phyloP scores from a whole-genome alignment of 108 stramenopile species.

The Fistulifera solaris region DNA sequence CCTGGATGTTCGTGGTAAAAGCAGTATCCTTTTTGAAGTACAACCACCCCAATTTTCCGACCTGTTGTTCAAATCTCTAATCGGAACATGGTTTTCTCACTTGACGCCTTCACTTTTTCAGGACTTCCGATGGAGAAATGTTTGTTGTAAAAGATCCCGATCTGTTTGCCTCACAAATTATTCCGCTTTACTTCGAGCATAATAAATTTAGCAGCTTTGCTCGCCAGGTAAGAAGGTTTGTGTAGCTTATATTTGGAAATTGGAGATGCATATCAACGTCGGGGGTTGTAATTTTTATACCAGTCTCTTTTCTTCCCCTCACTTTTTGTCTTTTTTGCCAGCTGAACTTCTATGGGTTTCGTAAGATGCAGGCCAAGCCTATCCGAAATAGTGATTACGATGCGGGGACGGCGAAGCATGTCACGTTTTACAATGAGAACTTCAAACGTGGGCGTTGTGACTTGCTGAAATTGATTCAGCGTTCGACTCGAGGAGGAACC shows the following conservation, averaged over 20 bases:
- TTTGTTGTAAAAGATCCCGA: slow-evolving; percentile 84
- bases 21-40: neutral
- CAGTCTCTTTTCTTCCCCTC: slow-evolving; percentile 17
- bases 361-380: slow-evolving; percentile 84
- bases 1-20: slow-evolving; percentile 9
- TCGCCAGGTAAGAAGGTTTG: slow-evolving; percentile 4
- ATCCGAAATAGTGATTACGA: slow-evolving; percentile 78
- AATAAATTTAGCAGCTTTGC: slow-evolving; percentile 62
- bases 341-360: slow-evolving; percentile 75
- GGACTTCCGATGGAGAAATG: slow-evolving; percentile 73
- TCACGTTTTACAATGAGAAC: slow-evolving; percentile 83
- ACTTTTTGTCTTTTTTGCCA: slow-evolving; percentile 6
- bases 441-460: slow-evolving; percentile 76
- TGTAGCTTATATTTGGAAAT: neutral
- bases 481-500: slow-evolving; percentile 70
- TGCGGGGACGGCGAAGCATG: slow-evolving; percentile 67
- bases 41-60: too few species aligned
- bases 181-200: slow-evolving; percentile 87
- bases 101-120: slow-evolving; percentile 1
- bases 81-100: too few species aligned
- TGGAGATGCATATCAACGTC: neutral
- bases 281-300: slow-evolving; percentile 9
- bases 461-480: slow-evolving; percentile 66
- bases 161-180: slow-evolving; percentile 45
- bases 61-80: too few species aligned